Evolutionary conservation across 352 stramenopile genomes (phyloP), one percentile per base, ranked within the genome.

Genomic region (Pythium apleroticum): DNA sequence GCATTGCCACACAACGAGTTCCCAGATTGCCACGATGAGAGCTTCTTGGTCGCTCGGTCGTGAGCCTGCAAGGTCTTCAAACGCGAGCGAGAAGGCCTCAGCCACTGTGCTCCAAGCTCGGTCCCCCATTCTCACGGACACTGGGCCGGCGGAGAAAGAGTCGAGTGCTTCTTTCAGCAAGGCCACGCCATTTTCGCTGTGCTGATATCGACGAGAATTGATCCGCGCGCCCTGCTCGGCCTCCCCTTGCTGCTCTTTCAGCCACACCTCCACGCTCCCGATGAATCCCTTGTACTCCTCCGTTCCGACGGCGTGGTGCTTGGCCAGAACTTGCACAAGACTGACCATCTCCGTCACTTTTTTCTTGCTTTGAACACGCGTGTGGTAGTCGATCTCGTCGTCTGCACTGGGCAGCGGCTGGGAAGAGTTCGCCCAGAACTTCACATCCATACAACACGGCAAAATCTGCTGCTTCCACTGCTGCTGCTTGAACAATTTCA

Each of bases 401-500:
- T 46, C 37, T 6, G 37, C 15, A 22, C 37, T 60, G 2, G 1
- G n/a, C 17, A 0, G 10, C 37, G 14, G 3, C 19, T 35, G 3
- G 15, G 45, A 52, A 2, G 17, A 1, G 14, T 22, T 22, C 4
- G 37, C 37, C 59, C 35, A 65, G 39, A 53, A 59, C 15, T 24
- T 20, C 22, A 80, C 22, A 24, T 78, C 70, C 5, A 82, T 56
- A 39, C 66, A 76, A 37, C 73, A 82, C 14, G 75, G 75, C 1
- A 82, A 37, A 6, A 82, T 57, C 15, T 78, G 60, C 14, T 65
- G 43, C 60, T 73, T 78, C 75, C 75, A 82, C 30, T 63, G 54
- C 49, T 71, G 50, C 3, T 57, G 43, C 33, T 78, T 61, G 19
- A 82, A 80, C 57, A 75, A 73, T 22, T 72, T 76, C 66, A 49